Evolutionary conservation across 116 monocot genomes (phyloP).

Genomic region (Cymodocea nodosa): DNA sequence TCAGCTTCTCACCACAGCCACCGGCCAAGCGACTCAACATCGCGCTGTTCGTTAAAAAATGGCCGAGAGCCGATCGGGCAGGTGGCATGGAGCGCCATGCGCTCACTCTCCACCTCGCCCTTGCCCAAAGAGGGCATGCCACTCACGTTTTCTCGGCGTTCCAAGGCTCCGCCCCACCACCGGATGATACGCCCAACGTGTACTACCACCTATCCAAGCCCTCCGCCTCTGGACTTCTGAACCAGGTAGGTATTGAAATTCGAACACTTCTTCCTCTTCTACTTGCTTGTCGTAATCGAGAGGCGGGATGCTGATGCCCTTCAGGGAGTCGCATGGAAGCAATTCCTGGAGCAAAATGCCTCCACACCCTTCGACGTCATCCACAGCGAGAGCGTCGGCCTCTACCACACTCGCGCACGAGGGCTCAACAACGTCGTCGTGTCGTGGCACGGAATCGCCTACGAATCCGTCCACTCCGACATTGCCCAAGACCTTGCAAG

Average conservation of each 20-base stretch:
- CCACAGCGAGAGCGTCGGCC: slow-evolving; percentile 2
- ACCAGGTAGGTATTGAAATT: slow-evolving; percentile 32
- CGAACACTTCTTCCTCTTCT: too few species aligned
- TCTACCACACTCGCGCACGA: slow-evolving; percentile 31
- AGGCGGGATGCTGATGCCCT: too few species aligned
- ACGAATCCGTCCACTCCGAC: slow-evolving; percentile 48
- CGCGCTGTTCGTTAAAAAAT: slow-evolving; percentile 59
- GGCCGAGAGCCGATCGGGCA: slow-evolving; percentile 44
- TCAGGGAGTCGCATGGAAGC: slow-evolving; percentile 24
- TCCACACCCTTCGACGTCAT: slow-evolving; percentile 48
- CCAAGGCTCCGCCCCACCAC: slow-evolving; percentile 8
- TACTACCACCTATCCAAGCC: slow-evolving; percentile 43
- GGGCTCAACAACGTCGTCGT: slow-evolving; percentile 37
- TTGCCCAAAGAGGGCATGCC: slow-evolving; percentile 55
- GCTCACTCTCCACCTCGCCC: slow-evolving; percentile 51
- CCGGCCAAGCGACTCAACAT: slow-evolving; percentile 44
- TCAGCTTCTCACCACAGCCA: slow-evolving; percentile 32
- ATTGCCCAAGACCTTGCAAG: slow-evolving; percentile 61
- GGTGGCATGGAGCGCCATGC: slow-evolving; percentile 84
- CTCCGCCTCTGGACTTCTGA: slow-evolving; percentile 37
- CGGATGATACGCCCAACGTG: slow-evolving; percentile 4
- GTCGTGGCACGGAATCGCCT: slow-evolving; percentile 25
- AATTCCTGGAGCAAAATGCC: slow-evolving; percentile 36
- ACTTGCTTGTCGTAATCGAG: too few species aligned
- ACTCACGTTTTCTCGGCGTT: slow-evolving; percentile 37